A percentile compares a stretch with the other conserved stretches of the same genome.
phyloP scores from a whole-genome alignment of 768 basidiomycete genomes.

The Boletus fagicola region DNA sequence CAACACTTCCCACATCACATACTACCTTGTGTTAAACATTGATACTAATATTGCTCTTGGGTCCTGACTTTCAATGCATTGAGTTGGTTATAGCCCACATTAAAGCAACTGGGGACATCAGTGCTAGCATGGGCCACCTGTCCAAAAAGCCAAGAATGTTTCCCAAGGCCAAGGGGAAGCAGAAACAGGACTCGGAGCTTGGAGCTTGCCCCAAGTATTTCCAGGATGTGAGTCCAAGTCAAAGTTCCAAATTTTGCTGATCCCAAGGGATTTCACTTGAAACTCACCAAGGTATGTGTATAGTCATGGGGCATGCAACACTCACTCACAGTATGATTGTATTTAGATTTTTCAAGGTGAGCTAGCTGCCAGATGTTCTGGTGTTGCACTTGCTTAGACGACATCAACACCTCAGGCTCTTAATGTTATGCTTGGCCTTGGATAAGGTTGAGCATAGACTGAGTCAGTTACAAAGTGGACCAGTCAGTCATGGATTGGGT shows the following conservation, averaged over 20 bases:
- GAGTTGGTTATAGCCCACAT: no score
- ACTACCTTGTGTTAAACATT: no score
- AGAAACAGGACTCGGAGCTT: constrained; percentile 4
- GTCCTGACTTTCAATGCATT: not conserved
- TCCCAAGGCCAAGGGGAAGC: constrained; percentile 6
- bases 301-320: fast-evolving
- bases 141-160: constrained; percentile 21
- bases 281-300: constrained; percentile 60
- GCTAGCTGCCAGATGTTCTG: no score
- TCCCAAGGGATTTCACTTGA: constrained; percentile 3
- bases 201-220: no score
- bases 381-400: no score
- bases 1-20: no score
- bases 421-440: no score
- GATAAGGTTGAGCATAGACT: no score
- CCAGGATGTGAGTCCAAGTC: constrained; percentile 4
- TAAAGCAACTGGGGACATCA: not conserved
- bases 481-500: no score
- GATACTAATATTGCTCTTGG: no score
- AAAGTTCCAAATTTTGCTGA: not conserved
- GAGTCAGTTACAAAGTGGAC: no score
- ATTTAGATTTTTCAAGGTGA: constrained; percentile 36
- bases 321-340: not conserved
- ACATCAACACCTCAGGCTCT: constrained; percentile 53
- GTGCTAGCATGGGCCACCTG: not conserved